Base-by-base conservation (phyloP, 2,329 filamentous ascomycete species). In the Aspergillus fischeri region DNA sequence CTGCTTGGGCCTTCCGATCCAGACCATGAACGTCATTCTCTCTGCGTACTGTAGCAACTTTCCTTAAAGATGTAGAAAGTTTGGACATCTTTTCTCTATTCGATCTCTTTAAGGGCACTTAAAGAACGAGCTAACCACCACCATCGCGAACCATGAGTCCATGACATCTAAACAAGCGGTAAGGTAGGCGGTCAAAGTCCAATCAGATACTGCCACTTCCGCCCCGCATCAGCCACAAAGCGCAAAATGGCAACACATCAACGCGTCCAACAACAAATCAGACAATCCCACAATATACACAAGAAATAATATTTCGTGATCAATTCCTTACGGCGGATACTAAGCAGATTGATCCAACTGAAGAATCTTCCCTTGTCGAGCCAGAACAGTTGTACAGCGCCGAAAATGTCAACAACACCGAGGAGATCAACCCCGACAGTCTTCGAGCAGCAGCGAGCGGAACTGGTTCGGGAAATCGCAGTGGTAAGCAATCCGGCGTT, bases 391-490 rank as follows among this genome's bases (percentile, higher is more conserved):
- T 6, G 44, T 10, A 27, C 1, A 17, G 20, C 24, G 21, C 3
- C 2, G 10, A 47, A 47, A 47, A 47, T 35, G 35, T n/a, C 61
- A 20, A 60, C 60, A 14, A 58, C 59, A 4, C 58, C 64, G 21
- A 49, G 63, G 47, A 61, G 64, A n/a, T 56, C 59, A 11, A 63
- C 66, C 10, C 70, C 70, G 14, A 73, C 71, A 8, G 73, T 73
- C 49, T 78, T 78, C 57, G 73, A 78, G 60, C 70, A 76, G 54
- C 76, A 78, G 54, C 72, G 76, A 42, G 70, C 71, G 49, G 75
- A 75, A 59, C 66, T 78, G 4, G 69, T 78, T 2, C 62, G 69
- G 14, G 77, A 79, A 55, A 78, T 79, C 56, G 75, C 77, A 1
- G 67, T 74, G 56, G 76, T 77, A 56, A 64, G 73, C 63, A n/a